Conservation (phyloP, 257 asterid species). For the Prunella vulgaris region DNA sequence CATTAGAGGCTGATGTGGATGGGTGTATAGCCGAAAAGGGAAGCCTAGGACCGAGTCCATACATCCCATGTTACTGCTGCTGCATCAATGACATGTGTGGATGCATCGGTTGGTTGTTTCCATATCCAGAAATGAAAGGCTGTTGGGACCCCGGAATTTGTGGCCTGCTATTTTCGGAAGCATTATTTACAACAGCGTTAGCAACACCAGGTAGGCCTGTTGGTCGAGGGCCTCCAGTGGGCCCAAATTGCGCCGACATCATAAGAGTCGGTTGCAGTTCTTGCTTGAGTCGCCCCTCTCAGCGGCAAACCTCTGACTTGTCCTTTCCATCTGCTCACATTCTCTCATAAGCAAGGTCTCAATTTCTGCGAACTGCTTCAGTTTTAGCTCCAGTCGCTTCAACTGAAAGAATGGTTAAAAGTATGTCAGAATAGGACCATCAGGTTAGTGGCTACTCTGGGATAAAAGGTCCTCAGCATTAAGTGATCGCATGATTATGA, state of each 20-base stretch:
- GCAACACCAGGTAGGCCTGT: constrained; percentile 43
- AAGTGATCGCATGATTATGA: not conserved
- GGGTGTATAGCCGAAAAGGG: constrained; percentile 84
- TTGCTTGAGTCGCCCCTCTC: too few species aligned
- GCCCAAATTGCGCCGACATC: constrained; percentile 54
- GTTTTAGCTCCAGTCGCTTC: constrained; percentile 92
- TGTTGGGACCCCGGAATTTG: constrained; percentile 57
- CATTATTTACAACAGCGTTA: constrained; percentile 37
- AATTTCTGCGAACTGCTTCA: constrained; percentile 98
- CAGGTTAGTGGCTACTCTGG: not conserved
- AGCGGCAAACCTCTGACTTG: constrained; percentile 63
- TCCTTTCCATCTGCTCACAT: constrained; percentile 90
- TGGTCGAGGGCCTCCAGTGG: constrained; percentile 50
- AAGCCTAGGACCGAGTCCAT: constrained; percentile 75
- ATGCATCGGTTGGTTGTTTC: constrained; percentile 60
- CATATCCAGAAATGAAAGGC: constrained; percentile 57
- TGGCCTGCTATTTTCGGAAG: constrained; percentile 54
- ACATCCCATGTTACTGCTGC: constrained; percentile 64
- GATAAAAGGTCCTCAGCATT: not conserved
- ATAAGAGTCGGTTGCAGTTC: too few species aligned
- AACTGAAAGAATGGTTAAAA: constrained; percentile 39
- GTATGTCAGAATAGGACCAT: constrained; percentile 6
- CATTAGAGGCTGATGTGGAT: constrained; percentile 50
- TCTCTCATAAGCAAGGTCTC: constrained; percentile 94
- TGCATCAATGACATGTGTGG: constrained; percentile 72